A percentile compares a stretch with the other conserved stretches of the same genome.
Evolutionary conservation across 1,139 yeast genomes (phyloP).

Genomic region (Suzukiozyma palmioleophila): DNA sequence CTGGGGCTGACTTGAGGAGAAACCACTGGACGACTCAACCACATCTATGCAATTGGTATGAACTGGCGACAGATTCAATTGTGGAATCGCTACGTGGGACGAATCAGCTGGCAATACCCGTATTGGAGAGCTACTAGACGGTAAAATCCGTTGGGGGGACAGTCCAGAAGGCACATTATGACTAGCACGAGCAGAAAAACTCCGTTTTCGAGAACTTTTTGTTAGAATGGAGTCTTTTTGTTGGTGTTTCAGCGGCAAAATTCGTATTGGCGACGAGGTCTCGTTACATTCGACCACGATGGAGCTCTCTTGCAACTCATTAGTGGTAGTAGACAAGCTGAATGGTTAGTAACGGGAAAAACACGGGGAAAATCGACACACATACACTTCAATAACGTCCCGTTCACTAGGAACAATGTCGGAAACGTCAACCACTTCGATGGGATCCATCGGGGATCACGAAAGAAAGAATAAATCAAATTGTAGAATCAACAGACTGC

Average conservation of each 20-base stretch:
- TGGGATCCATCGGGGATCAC: not conserved
- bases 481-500: not conserved
- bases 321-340: not conserved
- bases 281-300: not conserved
- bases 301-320: not conserved
- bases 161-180: too few relatives aligned
- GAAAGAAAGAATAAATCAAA: not conserved
- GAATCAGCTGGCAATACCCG: not conserved
- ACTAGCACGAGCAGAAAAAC: too few relatives aligned
- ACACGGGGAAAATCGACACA: constrained; percentile 2
- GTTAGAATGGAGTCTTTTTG: too few relatives aligned
- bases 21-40: constrained; percentile 7
- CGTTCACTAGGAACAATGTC: constrained; percentile 7
- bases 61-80: not conserved
- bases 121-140: too few relatives aligned
- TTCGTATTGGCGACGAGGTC: not conserved
- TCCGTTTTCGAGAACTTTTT: too few relatives aligned
- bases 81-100: not conserved
- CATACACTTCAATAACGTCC: constrained; percentile 20
- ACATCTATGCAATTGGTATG: constrained; percentile 2
- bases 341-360: constrained; percentile 7
- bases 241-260: not conserved
- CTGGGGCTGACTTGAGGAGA: too few relatives aligned
- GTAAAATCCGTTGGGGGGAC: too few relatives aligned
- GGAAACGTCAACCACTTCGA: constrained; percentile 11